Base-by-base conservation (phyloP, 805 yeast species). In the Metschnikowia sp. region DNA sequence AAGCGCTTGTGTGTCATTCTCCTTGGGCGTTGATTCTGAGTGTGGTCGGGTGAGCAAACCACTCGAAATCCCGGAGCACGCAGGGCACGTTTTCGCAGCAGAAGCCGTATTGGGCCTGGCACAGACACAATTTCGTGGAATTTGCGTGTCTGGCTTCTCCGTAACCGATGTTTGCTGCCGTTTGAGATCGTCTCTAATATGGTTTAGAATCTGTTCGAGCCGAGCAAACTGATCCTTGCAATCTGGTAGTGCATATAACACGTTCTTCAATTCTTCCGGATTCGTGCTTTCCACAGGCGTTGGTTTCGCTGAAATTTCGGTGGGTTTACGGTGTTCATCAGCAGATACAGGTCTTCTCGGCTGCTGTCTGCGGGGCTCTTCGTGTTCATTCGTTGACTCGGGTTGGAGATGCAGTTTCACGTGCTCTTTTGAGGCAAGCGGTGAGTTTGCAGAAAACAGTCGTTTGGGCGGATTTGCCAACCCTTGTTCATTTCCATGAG, bases 1-100 rank as follows among this genome's bases (percentile, higher is more conserved):
- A 18, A 53, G 48, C 13, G 44, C 46, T 19, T 49, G 51, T 2
- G 56, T 53, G 36, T 51, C 36, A 28, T 37, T 40, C 12, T 50
- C 49, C 10, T 43, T 37, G 5, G 54, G 45, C 9, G 53, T 51
- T 12, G 52, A 49, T 36, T 45, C 50, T 13, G 54, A 43, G 19
- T 40, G 41, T 15, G 50, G 51, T 34, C 55, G 44, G 13, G 41
- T 34, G 32, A 9, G 33, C 12, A 13, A 22, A 9, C 22, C 36
- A 33, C 38, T 26, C 4, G 31, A 11, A 8, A 19, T 32, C n/a
- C 29, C n/a, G n/a, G 48, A 39, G n/a, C 48, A 44, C 3, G 48
- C 44, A 26, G 48, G n/a, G 32, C 48, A 44, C n/a, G 34, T 38
- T 12, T 28, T 35, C 1, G 33, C 19, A 41, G 9, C 29, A 3